Conservation (phyloP, 768 basidiomycete genomes). For the Leccinum incarnatum region DNA sequence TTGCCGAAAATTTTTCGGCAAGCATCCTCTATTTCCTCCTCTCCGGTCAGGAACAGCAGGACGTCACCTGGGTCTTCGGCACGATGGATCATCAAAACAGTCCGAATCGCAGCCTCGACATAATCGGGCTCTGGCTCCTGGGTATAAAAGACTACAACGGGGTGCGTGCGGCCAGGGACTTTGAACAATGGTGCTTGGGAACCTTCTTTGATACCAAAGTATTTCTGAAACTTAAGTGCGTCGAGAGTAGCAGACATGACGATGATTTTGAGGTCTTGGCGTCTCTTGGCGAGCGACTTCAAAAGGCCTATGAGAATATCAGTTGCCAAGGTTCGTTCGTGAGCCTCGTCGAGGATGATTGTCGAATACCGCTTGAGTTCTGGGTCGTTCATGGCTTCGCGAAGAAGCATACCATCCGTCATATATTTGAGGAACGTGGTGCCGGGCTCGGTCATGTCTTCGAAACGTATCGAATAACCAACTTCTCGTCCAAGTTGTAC, state of each 20-base stretch:
- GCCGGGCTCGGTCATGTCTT: conserved; percentile 79
- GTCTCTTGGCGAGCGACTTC: conserved; percentile 76
- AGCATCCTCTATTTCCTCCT: conserved; percentile 97
- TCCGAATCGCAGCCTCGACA: conserved; percentile 94
- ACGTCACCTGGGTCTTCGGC: conserved; percentile 93
- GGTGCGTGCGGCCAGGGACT: conserved; percentile 90
- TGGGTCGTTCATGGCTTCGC: conserved; percentile 97
- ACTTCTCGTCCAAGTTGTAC: conserved; percentile 93
- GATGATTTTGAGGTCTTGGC: conserved; percentile 92
- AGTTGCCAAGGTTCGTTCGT: conserved; percentile 96
- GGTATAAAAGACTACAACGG: conserved; percentile 94
- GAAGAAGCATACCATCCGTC: conserved; percentile 99
- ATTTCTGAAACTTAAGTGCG: conserved; percentile 94
- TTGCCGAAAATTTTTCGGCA: conserved; percentile 97
- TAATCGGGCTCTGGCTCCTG: conserved; percentile 94
- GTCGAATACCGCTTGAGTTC: conserved; percentile 88
- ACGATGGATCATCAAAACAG: conserved; percentile 95
- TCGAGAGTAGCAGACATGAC: conserved; percentile 99
- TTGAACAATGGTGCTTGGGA: conserved; percentile 76
- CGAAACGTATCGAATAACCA: conserved; percentile 97
- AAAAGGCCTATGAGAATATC: conserved; percentile 98
- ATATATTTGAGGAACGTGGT: conserved; percentile 95
- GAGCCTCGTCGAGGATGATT: conserved; percentile 98
- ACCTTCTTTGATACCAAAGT: conserved; percentile 58
- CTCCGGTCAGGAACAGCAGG: conserved; percentile 93